Evolutionary conservation across 106 monocot species (phyloP), one percentile per base, ranked within the genome.

Genomic region (Allium sativum): DNA sequence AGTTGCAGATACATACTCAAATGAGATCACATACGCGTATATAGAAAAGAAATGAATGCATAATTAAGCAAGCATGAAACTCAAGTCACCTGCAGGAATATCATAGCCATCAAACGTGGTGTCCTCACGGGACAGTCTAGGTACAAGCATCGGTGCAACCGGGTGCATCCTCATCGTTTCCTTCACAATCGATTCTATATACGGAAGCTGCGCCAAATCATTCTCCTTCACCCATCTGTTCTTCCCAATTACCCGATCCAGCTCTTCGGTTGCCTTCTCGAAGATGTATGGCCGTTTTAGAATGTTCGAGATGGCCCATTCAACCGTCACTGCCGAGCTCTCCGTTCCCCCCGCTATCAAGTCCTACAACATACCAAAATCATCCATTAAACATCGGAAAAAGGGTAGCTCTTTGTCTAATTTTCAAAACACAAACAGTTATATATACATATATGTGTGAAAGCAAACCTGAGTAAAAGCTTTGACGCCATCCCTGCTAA

Each of bases 121-220:
- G 50, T 82, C 69, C 62, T 86, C 82, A 12, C 78, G 69, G 40
- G 78, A 21, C 11, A 64, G 45, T 20, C 78, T 81, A 6, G 86
- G 78, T 16, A 67, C 73, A 6, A 86, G 82, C 75, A 86, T 55
- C 0, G 86, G 86, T 0, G 70, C 81, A 0, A 81, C 76, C 11
- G 82, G 86, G 73, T 86, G 86, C 66, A 86, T 13, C 47, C 82
- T 57, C 81, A 85, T 80, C 0, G 77, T 81, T 61, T 85, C 85
- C 45, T 85, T 82, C 10, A 86, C 62, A 44, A 87, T 82, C 18
- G 79, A 66, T 6, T 76, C 76, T 14, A 87, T 54, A 68, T 79
- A 87, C 8, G 82, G 79, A 41, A 87, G 82, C 16, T 47, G 18
- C 6, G 52, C 59, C 7, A 67, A 21, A 9, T 87, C 86, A 42